These are phyloP conservation scores for Cymbidium sinense DNA, from an alignment of 106 monocot species.

Conservation along the genomic window DNA sequence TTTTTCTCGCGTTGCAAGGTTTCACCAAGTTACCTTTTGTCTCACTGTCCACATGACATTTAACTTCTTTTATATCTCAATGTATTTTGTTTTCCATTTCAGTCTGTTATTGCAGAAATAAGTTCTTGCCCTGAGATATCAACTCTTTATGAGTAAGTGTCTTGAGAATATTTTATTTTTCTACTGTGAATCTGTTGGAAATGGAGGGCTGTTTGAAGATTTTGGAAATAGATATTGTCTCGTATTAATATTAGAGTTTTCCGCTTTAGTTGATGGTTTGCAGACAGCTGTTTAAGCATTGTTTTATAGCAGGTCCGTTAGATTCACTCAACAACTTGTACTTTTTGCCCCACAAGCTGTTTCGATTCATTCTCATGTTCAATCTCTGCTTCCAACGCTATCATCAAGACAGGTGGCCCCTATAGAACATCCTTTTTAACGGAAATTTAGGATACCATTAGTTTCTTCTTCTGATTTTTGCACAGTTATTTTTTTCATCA, in stretches of 20 bases:
- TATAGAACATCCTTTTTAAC: not conserved
- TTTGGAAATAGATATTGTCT: not conserved
- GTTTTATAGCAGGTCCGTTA: constrained; percentile 60
- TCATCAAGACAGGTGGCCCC: constrained; percentile 82
- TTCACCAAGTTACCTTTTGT: constrained; percentile 6
- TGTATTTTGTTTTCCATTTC: constrained; percentile 7
- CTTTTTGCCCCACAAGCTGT: constrained; percentile 99
- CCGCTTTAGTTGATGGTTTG: not conserved
- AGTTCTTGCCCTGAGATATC: constrained; percentile 86
- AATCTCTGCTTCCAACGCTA: constrained; percentile 87
- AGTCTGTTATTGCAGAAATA: constrained; percentile 95
- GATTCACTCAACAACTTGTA: constrained; percentile 98
- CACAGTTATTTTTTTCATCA: constrained; percentile 1
- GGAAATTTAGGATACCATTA: not conserved
- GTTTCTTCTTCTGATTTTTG: not conserved
- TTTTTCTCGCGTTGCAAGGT: constrained; percentile 99
- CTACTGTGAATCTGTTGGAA: not conserved
- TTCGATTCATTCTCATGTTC: constrained; percentile 83
- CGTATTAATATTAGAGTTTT: not conserved
- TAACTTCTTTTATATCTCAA: constrained; percentile 2
- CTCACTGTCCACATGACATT: not conserved
- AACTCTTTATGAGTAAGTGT: constrained; percentile 77
- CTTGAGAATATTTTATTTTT: constrained; percentile 2
- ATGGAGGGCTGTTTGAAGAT: not conserved
- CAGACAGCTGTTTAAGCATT: constrained; percentile 2